Conservation (phyloP, 371 early-diverging fungal species). For the Mortierella sp. region DNA sequence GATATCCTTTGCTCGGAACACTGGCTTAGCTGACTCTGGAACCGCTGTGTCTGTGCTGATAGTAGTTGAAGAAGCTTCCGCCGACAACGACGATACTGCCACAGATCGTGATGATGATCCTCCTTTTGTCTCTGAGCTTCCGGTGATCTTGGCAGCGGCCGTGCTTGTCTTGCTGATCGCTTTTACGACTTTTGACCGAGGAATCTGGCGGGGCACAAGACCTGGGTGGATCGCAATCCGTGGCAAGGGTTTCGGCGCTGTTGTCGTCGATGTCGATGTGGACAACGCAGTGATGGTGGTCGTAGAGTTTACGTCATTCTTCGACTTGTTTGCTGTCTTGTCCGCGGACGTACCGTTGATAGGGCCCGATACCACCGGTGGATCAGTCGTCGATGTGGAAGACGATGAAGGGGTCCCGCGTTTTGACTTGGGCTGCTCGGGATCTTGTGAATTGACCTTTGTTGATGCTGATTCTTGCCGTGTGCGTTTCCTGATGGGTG, state of each 20-base stretch:
- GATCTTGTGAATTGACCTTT: too few species aligned
- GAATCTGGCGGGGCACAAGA: slow-evolving; percentile 22
- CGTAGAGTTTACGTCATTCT: too few species aligned
- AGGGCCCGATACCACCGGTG: too few species aligned
- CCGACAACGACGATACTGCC: background rate
- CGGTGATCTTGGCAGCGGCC: background rate
- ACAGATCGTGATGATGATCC: background rate
- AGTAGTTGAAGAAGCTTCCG: background rate
- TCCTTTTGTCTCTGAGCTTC: background rate
- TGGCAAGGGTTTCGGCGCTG: background rate
- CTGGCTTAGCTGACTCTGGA: background rate
- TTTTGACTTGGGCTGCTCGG: too few species aligned
- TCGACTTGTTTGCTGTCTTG: too few species aligned
- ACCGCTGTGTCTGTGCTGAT: background rate
- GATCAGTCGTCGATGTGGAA: too few species aligned
- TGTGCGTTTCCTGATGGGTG: too few species aligned
- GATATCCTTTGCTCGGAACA: slow-evolving; percentile 21
- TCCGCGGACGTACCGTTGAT: too few species aligned
- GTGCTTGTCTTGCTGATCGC: background rate
- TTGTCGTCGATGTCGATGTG: background rate
- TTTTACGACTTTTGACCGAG: background rate
- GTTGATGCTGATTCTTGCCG: too few species aligned
- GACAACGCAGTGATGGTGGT: too few species aligned
- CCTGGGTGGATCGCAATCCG: slow-evolving; percentile 7
- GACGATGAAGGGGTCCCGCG: too few species aligned